Percentiles rank a stretch among this genome's conserved stretches.
Evolutionary conservation across 345 rosid genomes (phyloP).

Genomic region (Lenwebbia sp.): DNA sequence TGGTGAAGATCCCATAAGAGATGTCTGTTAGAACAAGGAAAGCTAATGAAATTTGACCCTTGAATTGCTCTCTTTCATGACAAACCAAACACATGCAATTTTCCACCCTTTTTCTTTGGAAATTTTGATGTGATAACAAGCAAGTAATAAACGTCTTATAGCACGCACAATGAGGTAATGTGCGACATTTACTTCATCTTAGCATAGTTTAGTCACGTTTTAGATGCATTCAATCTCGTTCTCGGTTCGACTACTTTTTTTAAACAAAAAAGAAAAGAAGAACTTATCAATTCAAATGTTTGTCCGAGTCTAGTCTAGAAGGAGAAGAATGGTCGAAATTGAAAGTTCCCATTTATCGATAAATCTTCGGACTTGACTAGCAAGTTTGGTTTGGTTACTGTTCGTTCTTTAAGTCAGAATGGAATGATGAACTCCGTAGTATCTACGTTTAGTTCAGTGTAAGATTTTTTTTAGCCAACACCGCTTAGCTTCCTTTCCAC

Average conservation of each 20-base stretch:
- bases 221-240: background rate
- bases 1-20: background rate
- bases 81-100: background rate
- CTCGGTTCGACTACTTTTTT: background rate
- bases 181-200: background rate
- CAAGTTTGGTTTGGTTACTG: background rate
- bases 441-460: background rate
- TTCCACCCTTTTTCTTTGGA: background rate
- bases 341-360: background rate
- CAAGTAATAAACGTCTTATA: background rate
- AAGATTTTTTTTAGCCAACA: background rate
- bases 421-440: background rate
- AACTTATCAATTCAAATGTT: background rate
- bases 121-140: background rate
- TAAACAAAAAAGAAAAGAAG: background rate
- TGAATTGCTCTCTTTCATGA: background rate
- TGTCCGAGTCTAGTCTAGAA: background rate
- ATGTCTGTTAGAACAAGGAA: background rate
- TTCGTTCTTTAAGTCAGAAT: background rate
- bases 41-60: background rate
- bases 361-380: background rate
- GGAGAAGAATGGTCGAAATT: background rate
- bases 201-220: background rate
- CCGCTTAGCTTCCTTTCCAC: background rate
- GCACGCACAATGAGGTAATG: background rate